A percentile compares a stretch with the other conserved stretches of the same genome.
phyloP scores from a whole-genome alignment of 805 yeast genomes.

The Tetrapisispora pingtungensis region DNA sequence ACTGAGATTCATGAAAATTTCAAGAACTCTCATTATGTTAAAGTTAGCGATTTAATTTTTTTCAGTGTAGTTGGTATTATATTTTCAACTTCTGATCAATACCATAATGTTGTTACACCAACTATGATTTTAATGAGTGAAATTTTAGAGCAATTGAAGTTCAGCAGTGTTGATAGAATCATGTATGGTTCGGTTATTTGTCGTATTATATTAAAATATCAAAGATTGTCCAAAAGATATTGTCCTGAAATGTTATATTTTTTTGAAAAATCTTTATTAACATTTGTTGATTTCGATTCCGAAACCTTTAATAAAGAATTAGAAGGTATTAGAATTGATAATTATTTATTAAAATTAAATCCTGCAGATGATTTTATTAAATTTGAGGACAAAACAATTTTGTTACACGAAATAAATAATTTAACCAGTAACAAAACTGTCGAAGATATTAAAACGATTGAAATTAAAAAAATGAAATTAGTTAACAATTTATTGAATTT shows the following conservation, averaged over 20 bases:
- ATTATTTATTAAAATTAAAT: constrained; percentile 13
- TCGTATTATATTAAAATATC: constrained; percentile 59
- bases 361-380: constrained; percentile 5
- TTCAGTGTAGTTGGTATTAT: constrained; percentile 63
- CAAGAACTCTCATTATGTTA: constrained; percentile 31
- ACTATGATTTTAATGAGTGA: constrained; percentile 65
- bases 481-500: constrained; percentile 24
- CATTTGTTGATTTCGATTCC: constrained; percentile 25
- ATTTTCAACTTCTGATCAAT: constrained; percentile 92
- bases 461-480: background rate
- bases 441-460: constrained; percentile 22
- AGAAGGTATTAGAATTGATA: constrained; percentile 14
- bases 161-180: constrained; percentile 32
- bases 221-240: constrained; percentile 67
- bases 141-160: constrained; percentile 45
- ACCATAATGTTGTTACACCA: constrained; percentile 85
- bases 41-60: constrained; percentile 48
- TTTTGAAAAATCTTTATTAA: constrained; percentile 40
- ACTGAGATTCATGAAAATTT: constrained; percentile 46
- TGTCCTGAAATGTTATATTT: constrained; percentile 69
- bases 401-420: constrained; percentile 17
- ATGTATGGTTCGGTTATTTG: constrained; percentile 58
- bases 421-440: constrained; percentile 17
- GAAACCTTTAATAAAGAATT: background rate
- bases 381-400: constrained; percentile 6